Base-by-base conservation (phyloP, 768 basidiomycete species). In the Collybiopsis luxurians region DNA sequence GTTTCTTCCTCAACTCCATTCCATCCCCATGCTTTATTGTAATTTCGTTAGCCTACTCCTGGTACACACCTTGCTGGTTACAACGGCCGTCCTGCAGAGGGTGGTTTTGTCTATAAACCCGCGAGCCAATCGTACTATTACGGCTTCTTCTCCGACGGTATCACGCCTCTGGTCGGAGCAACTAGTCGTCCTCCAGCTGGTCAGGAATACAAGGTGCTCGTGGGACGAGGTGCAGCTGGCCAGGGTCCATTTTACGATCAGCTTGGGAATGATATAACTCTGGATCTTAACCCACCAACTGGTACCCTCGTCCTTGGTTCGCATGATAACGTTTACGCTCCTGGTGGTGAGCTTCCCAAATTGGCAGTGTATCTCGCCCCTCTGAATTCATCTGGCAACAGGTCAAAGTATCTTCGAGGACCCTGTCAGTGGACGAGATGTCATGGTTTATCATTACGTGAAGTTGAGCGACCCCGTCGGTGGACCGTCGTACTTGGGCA, bases 251-350 rank as follows among this genome's bases (percentile, higher is more conserved):
- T 54, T 40, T 45, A 23, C 24, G 53, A 23, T 34, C 27, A 54
- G 30, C 11, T 23, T 1, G 43, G 31, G 13, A 54, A 54, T n/a
- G 42, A 65, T 3, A 61, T 54, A 9, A 49, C 48, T 3, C 17
- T 51, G 36, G 24, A 24, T 23, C 40, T 54, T n/a, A 13, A 12
- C 38, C 38, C 36, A 17, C 38, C 39, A 6, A 30, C 63, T 15
- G 68, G 66, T 36, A 62, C 63, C 6, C 61, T 66, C 42, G 63
- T 69, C 28, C 64, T 69, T 23, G 64, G 53, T n/a, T 64, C 63
- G 45, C 68, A 67, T 48, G 68, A 63, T 47, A 64, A 67, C 30
- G 57, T 69, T 30, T 69, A 66, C 39, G 65, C 65, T n/a, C 68
- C 68, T 26, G 66, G 68, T 6, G 68, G 50, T 51, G n/a, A 24